Evolutionary conservation across 2,329 filamentous ascomycete genomes (phyloP), one percentile per base, ranked within the genome.

Genomic region (Dothistroma septosporum): DNA sequence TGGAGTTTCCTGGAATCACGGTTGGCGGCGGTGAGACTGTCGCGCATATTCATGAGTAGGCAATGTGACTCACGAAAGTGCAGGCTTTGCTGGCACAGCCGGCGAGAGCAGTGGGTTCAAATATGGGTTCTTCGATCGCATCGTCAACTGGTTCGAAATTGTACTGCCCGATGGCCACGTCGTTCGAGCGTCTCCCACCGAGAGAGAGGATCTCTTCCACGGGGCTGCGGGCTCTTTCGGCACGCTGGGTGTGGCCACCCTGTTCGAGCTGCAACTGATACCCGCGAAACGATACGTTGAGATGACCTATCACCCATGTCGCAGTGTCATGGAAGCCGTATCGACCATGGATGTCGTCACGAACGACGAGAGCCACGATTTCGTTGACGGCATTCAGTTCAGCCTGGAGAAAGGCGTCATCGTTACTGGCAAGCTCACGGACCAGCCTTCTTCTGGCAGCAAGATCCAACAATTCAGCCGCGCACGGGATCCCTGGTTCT

Each of bases 401-500:
- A 76, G 73, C n/a, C 73, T 73, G 32, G 69, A 74, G 22, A 72
- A 76, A 53, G 75, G 76, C 31, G 76, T 76, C 12, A 74, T 81
- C 41, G 69, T 80, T 32, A 78, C 76, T 2, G 79, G 79, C 12
- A 71, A 74, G 55, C 59, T 67, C 21, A 59, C 53, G 8, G 54
- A 64, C 44, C 37, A 53, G 0, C 62, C 79, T 0, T 79, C 79
- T 0, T 58, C 70, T 6, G 67, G 64, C 9, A 63, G 57, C 12
- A 68, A 71, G 28, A 19, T 76, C 1, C 72, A 76, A 57, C 69
- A 69, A 0, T 88, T 90, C 72, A 82, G 81, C n/a, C 77, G 82
- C 11, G 76, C 82, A 0, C 73, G 72, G 4, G 88, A 92, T 65
- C 84, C 86, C 0, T 92, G 88, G 89, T 90, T 90, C 70, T 91